Evolutionary conservation across 2,329 filamentous ascomycete genomes (phyloP), one percentile per base, ranked within the genome.

Genomic region (Lachnellula subtilissima): DNA sequence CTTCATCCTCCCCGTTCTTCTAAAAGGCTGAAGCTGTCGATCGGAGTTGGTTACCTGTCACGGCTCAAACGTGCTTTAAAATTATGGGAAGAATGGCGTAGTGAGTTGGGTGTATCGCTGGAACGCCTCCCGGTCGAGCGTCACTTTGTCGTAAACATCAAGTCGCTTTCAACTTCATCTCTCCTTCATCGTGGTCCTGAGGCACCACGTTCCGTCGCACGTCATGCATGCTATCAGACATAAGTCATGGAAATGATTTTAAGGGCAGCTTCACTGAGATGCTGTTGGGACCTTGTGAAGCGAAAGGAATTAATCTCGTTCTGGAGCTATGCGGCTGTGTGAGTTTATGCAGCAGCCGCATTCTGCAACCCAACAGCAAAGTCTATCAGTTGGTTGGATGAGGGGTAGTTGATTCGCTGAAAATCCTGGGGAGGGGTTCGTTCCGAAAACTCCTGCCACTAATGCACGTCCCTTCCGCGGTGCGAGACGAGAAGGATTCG

Each of bases 401-500:
- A 25, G 25, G 25, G 28, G 28, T 12, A 28, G 40, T 43, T 43
- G 42, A 39, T 52, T 52, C 17, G 42, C 22, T 45, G 25, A 46
- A n/a, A 25, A 17, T 53, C 9, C 5, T 39, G n/a, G 52, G 43
- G 15, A 42, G 32, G 11, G 17, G 12, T 32, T 9, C 17, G 25
- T 11, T 39, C 17, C 17, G 23, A 17, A n/a, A 11, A 12, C 15
- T 15, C n/a, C 37, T 25, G 22, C 37, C 36, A 22, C 22, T 36
- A 15, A 35, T 45, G 35, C 35, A 40, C 28, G 22, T 25, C 39
- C 39, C 32, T 45, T 43, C n/a, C 12, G 32, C 53, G 35, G 35
- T 52, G 12, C 48, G 32, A 35, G 48, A 40, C 53, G 35, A 35
- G 48, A 48, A 52, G 53, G 53, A 55, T 55, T 55, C 36, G 53